These are phyloP conservation scores for Botrytis pseudocinerea DNA, from an alignment of 2,329 filamentous ascomycete genomes.

Conservation along the genomic window DNA sequence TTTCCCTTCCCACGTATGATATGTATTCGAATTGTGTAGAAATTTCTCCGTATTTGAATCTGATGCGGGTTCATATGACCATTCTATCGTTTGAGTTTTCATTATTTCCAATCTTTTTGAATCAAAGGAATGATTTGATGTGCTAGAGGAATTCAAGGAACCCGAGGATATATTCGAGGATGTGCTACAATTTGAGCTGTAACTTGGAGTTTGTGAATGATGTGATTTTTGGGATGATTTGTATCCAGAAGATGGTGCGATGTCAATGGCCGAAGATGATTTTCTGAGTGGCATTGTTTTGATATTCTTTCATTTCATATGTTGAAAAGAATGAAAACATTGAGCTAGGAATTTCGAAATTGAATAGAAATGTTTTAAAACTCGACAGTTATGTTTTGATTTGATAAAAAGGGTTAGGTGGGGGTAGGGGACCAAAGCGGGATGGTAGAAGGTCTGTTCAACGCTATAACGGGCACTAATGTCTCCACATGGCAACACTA, in stretches of 20 bases:
- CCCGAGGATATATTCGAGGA: not conserved
- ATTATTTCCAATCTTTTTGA: not conserved
- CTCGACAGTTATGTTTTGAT: not conserved
- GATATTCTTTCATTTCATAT: not conserved
- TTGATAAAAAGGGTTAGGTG: not conserved
- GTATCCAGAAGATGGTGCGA: not conserved
- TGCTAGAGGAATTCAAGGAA: not conserved
- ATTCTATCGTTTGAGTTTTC: conserved; percentile 9
- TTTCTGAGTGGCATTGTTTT: not conserved
- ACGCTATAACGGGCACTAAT: not conserved
- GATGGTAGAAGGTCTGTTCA: not conserved
- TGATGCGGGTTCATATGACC: not conserved
- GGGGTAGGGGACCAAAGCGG: not conserved
- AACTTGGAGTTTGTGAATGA: not conserved
- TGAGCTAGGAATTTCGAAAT: too few relatives aligned
- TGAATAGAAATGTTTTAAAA: not conserved
- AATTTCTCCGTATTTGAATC: not conserved
- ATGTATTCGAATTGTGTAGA: not conserved
- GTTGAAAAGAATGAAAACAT: not conserved
- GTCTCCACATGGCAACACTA: not conserved
- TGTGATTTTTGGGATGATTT: not conserved
- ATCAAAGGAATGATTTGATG: not conserved
- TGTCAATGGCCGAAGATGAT: too few relatives aligned
- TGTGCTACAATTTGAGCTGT: conserved; percentile 4
- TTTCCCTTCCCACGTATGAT: not conserved